Conservation (phyloP, 2,329 filamentous ascomycete genomes). For the Colletotrichum sp. region DNA sequence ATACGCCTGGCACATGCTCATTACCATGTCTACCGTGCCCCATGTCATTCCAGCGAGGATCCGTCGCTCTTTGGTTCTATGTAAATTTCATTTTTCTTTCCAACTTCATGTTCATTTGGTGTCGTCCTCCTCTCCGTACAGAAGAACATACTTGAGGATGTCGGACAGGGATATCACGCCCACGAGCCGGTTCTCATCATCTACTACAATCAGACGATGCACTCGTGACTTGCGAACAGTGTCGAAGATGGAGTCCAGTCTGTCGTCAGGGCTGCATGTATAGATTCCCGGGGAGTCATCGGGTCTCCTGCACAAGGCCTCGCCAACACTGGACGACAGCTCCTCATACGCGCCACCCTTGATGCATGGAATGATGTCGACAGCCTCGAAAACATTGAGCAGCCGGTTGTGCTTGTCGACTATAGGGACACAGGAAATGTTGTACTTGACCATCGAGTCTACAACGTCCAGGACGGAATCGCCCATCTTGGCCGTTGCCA, state of each 20-base stretch:
- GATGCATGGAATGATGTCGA: slow-evolving; percentile 95
- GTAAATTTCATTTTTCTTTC: slow-evolving; percentile 10
- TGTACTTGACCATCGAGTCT: slow-evolving; percentile 88
- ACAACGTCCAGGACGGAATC: slow-evolving; percentile 94
- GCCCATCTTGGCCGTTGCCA: slow-evolving; percentile 86
- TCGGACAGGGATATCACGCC: slow-evolving; percentile 94
- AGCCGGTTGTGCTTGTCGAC: slow-evolving; percentile 79
- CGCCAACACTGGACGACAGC: slow-evolving; percentile 82
- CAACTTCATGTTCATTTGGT: not conserved
- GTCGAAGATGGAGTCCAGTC: slow-evolving; percentile 94
- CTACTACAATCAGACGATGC: slow-evolving; percentile 90
- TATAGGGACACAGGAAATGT: slow-evolving; percentile 94
- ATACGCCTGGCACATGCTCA: slow-evolving; percentile 37
- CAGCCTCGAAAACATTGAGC: slow-evolving; percentile 96
- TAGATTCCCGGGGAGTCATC: slow-evolving; percentile 97
- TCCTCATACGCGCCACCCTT: slow-evolving; percentile 94
- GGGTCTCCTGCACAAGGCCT: slow-evolving; percentile 84
- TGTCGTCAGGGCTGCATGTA: slow-evolving; percentile 90
- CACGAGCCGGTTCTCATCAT: slow-evolving; percentile 84
- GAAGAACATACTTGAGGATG: slow-evolving; percentile 91
- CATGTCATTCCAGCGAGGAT: slow-evolving; percentile 23
- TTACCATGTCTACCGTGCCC: slow-evolving; percentile 21
- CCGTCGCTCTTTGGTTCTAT: slow-evolving; percentile 19
- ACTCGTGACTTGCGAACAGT: slow-evolving; percentile 95
- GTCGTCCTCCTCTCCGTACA: slow-evolving; percentile 73